A percentile compares a stretch with the other conserved stretches of the same genome.
Conservation (phyloP, 2,329 filamentous ascomycete species). For the Capronia coronata region DNA sequence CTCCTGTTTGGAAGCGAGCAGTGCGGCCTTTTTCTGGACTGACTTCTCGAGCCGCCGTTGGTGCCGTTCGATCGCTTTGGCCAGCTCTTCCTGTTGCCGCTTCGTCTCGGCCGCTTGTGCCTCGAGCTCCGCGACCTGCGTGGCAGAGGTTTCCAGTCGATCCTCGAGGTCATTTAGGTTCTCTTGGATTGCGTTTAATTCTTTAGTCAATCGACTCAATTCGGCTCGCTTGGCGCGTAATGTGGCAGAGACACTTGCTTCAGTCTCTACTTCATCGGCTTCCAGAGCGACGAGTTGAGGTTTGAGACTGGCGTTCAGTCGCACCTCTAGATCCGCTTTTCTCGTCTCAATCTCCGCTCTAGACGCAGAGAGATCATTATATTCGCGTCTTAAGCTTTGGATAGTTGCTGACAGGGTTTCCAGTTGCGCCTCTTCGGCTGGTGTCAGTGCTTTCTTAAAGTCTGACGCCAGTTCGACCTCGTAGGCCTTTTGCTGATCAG, state of each 20-base stretch:
- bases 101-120: slow-evolving; percentile 58
- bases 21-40: slow-evolving; percentile 75
- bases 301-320: slow-evolving; percentile 81
- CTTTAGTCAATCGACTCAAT: slow-evolving; percentile 67
- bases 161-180: slow-evolving; percentile 69
- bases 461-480: slow-evolving; percentile 75
- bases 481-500: slow-evolving; percentile 67
- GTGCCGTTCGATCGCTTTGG: slow-evolving; percentile 70
- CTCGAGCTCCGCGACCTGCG: slow-evolving; percentile 54
- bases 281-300: slow-evolving; percentile 82
- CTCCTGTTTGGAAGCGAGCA: slow-evolving; percentile 70
- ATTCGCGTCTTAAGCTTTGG: slow-evolving; percentile 68
- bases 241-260: slow-evolving; percentile 48
- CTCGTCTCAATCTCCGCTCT: slow-evolving; percentile 71
- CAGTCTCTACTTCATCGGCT: slow-evolving; percentile 63
- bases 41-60: slow-evolving; percentile 89
- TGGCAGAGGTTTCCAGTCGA: slow-evolving; percentile 57
- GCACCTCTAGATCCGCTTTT: slow-evolving; percentile 78
- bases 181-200: slow-evolving; percentile 58
- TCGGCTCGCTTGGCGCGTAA: slow-evolving; percentile 75
- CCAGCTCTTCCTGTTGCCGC: slow-evolving; percentile 66
- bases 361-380: slow-evolving; percentile 65
- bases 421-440: slow-evolving; percentile 74
- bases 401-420: slow-evolving; percentile 63
- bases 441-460: slow-evolving; percentile 83